phyloP scores from a whole-genome alignment of 2,329 filamentous ascomycete genomes.

The Phyllosticta citribraziliensis region DNA sequence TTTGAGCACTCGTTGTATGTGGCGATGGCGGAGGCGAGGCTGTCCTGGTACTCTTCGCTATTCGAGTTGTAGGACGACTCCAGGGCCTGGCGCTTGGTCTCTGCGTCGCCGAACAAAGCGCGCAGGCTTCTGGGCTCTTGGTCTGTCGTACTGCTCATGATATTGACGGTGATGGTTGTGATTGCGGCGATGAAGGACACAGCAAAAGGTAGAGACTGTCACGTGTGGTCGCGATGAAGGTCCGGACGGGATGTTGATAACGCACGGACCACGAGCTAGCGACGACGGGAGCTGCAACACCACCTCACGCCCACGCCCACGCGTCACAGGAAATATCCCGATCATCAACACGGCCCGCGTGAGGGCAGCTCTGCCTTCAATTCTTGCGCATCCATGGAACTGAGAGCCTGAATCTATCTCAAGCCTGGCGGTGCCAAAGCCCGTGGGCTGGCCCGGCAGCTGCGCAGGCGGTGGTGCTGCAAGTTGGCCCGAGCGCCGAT shows the following conservation, averaged over 20 bases:
- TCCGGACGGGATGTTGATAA: background rate
- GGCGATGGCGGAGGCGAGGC: constrained; percentile 56
- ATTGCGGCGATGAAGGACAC: background rate
- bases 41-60: constrained; percentile 55
- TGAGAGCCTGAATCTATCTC: too few species aligned
- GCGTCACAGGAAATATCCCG: background rate
- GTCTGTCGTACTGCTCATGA: constrained; percentile 23
- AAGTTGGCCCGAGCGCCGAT: background rate
- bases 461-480: background rate
- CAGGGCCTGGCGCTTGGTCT: constrained; percentile 45
- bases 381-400: too few species aligned
- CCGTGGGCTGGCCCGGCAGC: too few species aligned
- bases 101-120: constrained; percentile 45
- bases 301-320: background rate
- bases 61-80: constrained; percentile 56
- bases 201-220: background rate
- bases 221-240: background rate
- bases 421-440: too few species aligned
- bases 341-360: too few species aligned
- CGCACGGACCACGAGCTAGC: background rate
- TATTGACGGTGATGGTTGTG: background rate
- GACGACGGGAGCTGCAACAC: background rate
- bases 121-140: constrained; percentile 46
- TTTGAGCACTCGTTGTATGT: constrained; percentile 65
- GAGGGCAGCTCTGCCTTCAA: too few species aligned